Conservation (phyloP, 1,139 yeast species). For the Yamadazyma pseudoaaseri region DNA sequence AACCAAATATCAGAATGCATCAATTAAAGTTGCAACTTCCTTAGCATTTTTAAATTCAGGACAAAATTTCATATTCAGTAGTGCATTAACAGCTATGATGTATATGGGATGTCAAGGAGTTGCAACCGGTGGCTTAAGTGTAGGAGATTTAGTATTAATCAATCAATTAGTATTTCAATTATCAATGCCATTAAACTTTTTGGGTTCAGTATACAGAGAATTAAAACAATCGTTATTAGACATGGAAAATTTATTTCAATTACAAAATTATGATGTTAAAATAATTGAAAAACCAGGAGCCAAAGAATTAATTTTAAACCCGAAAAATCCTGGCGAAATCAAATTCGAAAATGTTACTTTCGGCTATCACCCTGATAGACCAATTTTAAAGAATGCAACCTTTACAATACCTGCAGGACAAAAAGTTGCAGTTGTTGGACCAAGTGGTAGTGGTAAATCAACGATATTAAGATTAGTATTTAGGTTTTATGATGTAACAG, state of each 20-base stretch:
- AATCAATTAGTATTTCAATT: constrained; percentile 95
- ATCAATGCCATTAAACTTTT: constrained; percentile 88
- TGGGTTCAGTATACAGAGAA: constrained; percentile 95
- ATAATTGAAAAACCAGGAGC: constrained; percentile 65
- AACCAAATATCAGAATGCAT: constrained; percentile 72
- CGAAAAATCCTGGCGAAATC: constrained; percentile 63
- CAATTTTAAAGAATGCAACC: constrained; percentile 75
- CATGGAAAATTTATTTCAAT: constrained; percentile 86
- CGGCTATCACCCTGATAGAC: constrained; percentile 87
- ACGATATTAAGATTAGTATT: constrained; percentile 82
- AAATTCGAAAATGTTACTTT: constrained; percentile 88
- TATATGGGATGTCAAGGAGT: constrained; percentile 98
- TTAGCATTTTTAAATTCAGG: constrained; percentile 89
- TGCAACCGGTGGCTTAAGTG: constrained; percentile 75
- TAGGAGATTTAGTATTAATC: constrained; percentile 94
- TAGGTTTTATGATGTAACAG: constrained; percentile 81
- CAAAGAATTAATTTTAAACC: constrained; percentile 50
- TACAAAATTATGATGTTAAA: constrained; percentile 71
- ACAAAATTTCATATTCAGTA: constrained; percentile 85
- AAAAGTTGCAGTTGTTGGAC: constrained; percentile 92
- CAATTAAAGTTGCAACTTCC: constrained; percentile 89
- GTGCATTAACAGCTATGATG: constrained; percentile 96
- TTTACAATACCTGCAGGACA: constrained; percentile 90
- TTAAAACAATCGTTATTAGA: constrained; percentile 87
- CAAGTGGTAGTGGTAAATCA: constrained; percentile 94